Evolutionary conservation across 345 rosid genomes (phyloP).

Genomic region (Odontarrhena argentea): DNA sequence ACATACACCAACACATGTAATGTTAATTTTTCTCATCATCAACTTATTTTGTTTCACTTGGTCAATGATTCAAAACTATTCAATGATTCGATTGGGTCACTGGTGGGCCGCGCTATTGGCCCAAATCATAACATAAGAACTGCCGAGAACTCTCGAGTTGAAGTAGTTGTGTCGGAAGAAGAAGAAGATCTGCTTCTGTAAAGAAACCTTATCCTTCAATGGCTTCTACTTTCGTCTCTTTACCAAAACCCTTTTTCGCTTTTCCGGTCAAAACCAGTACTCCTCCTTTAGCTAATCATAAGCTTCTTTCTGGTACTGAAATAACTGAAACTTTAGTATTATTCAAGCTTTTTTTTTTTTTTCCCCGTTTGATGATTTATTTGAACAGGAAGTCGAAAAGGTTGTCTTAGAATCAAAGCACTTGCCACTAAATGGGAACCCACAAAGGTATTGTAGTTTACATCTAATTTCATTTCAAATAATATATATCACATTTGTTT

Average conservation of each 20-base stretch:
- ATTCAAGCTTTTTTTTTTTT: not conserved
- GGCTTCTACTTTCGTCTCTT: conserved; percentile 53
- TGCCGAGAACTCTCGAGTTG: not conserved
- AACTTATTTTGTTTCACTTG: not conserved
- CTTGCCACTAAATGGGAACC: conserved; percentile 77
- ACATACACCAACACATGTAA: not conserved
- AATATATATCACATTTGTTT: not conserved
- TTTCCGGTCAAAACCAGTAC: conserved; percentile 36
- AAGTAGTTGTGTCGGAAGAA: conserved; percentile 15
- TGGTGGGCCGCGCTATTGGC: conserved; percentile 14
- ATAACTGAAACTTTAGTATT: not conserved
- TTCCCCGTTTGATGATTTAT: not conserved
- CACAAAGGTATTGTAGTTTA: conserved; percentile 52
- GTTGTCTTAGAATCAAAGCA: conserved; percentile 64
- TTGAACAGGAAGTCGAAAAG: conserved; percentile 44
- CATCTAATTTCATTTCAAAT: not conserved
- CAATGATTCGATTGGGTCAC: conserved; percentile 2
- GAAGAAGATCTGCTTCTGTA: conserved; percentile 28
- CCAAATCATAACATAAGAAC: conserved; percentile 19
- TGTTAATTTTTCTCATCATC: not conserved
- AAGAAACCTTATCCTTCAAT: conserved; percentile 38
- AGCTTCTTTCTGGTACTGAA: conserved; percentile 46
- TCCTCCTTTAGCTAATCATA: conserved; percentile 39
- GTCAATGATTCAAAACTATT: no score
- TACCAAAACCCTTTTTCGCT: conserved; percentile 49